Evolutionary conservation across 495 filamentous ascomycete genomes (phyloP), one percentile per base, ranked within the genome.

Genomic region (Bathelium albidoporum): DNA sequence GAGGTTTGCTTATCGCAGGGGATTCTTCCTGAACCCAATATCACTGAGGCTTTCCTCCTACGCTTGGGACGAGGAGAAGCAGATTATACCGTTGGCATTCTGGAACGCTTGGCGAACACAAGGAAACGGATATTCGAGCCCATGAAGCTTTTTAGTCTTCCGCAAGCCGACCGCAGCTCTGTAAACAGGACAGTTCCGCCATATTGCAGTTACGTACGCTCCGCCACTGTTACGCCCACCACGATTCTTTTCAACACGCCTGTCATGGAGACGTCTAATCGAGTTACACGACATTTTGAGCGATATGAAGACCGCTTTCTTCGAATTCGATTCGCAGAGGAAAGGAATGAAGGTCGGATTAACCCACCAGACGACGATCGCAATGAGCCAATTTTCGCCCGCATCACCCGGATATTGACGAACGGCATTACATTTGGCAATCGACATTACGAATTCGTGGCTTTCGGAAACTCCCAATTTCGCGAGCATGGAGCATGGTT

Each of bases 401-500:
- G 91, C 16, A 78, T 96, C 65, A 85, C 84, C 67, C 79, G 85
- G 53, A 82, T 88, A 3, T 69, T 98, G 68, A 76, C 73, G 5
- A 84, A 92, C 49, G 94, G 94, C 7, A 95, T 99, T 64, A 77
- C 74, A 1, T 85, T 99, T 59, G 94, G 89, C 14, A 83, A 84
- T 65, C 85, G 88, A 14, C 86, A 84, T 66, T 99, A 89, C 72
- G 82, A 95, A 69, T 97, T 96, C 67, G 84, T 99, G 26, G 93
- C 95, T 4, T 96, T 91, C 72, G 93, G 94, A 0, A 97, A 96
- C 72, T 96, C 93, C 0, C 94, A 97, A 66, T 88, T 99, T 63
- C 84, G 94, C 16, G 93, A 97, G 71, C 85, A 91, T 71, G 90
- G 91, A 0, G 92, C 92, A 1, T 97, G 93, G 68, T 95, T 99